Evolutionary conservation across 495 filamentous ascomycete genomes (phyloP).

Genomic region (Lophiotrema nucula): DNA sequence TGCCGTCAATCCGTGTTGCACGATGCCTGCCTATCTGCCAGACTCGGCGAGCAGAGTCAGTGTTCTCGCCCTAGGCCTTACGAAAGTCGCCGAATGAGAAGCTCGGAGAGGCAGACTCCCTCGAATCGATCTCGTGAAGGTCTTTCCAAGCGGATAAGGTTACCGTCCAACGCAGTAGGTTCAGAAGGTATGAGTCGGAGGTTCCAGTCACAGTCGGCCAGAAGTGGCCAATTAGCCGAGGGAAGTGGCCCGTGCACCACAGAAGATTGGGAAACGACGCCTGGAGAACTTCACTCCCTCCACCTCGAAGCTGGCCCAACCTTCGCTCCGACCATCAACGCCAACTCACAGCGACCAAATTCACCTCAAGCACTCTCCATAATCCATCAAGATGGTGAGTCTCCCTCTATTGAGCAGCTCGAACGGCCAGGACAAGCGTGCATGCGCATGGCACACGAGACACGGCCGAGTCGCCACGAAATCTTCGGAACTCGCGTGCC

Average conservation of each 20-base stretch:
- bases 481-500: constrained; percentile 3
- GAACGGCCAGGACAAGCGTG: background rate
- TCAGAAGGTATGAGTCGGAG: too few relatives aligned
- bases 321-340: constrained; percentile 23
- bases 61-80: too few relatives aligned
- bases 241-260: too few relatives aligned
- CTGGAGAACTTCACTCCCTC: background rate
- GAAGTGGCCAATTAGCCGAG: background rate
- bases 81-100: too few relatives aligned
- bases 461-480: constrained; percentile 13
- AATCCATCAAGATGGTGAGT: constrained; percentile 32
- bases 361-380: constrained; percentile 2
- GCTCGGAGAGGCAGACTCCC: too few relatives aligned
- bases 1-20: too few relatives aligned
- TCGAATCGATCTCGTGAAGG: too few relatives aligned
- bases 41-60: too few relatives aligned
- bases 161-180: too few relatives aligned
- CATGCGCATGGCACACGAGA: constrained; percentile 14
- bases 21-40: too few relatives aligned
- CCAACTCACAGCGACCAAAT: constrained; percentile 4
- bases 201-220: too few relatives aligned
- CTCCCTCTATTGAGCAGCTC: background rate
- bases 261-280: background rate
- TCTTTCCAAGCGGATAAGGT: too few relatives aligned
- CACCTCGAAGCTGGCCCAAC: constrained; percentile 1